These are phyloP conservation scores for Kurtzmaniella natalensis DNA, from an alignment of 1,139 yeast genomes.

Conservation along the genomic window DNA sequence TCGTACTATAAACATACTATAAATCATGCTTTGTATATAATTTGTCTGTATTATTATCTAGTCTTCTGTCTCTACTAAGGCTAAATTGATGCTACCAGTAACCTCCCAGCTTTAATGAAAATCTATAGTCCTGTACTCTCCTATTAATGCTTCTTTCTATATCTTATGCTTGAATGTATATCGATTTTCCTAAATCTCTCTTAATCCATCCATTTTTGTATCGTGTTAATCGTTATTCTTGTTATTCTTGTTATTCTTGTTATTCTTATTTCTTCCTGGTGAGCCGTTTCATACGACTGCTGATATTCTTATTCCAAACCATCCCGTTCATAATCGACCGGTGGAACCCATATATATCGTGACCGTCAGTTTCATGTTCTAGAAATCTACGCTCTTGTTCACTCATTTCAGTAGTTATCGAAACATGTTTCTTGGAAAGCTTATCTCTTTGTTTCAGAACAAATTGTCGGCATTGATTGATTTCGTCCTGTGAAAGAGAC, in stretches of 20 bases:
- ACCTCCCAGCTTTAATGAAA: too few relatives aligned
- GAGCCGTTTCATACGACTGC: constrained; percentile 46
- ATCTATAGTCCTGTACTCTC: too few relatives aligned
- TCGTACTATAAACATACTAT: too few relatives aligned
- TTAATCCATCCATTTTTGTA: too few relatives aligned
- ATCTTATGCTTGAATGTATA: constrained; percentile 1
- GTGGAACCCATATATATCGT: constrained; percentile 48
- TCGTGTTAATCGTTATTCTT: too few relatives aligned
- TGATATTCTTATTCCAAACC: constrained; percentile 53
- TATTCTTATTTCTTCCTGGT: constrained; percentile 16
- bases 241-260: too few relatives aligned
- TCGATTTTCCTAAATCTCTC: too few relatives aligned
- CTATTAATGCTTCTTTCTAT: background rate
- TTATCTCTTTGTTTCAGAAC: constrained; percentile 59
- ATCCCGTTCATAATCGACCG: constrained; percentile 52
- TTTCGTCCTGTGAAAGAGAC: constrained; percentile 75
- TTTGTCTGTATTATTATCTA: too few relatives aligned
- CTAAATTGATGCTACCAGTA: too few relatives aligned
- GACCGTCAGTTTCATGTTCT: constrained; percentile 19
- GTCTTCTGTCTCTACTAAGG: too few relatives aligned
- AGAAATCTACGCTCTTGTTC: constrained; percentile 38
- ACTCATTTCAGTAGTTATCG: constrained; percentile 32
- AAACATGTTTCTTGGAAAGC: constrained; percentile 32
- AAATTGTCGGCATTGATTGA: constrained; percentile 69
- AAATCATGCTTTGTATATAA: too few relatives aligned